Conservation (phyloP, 2,329 filamentous ascomycete species). For the Dryadomyces quercivorus region DNA sequence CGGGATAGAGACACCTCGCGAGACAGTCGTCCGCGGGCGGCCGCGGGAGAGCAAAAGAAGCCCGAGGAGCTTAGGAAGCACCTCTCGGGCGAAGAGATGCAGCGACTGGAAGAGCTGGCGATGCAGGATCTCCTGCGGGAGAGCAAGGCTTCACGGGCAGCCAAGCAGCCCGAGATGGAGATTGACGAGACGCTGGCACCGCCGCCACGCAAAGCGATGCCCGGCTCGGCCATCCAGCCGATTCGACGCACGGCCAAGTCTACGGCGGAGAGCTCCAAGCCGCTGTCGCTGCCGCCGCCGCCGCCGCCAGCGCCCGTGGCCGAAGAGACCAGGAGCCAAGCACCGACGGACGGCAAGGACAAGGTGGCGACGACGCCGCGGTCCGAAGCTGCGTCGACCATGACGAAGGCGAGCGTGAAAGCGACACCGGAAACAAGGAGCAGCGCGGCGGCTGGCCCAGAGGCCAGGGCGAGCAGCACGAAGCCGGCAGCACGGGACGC, state of each 20-base stretch:
- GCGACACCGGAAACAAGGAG: background rate
- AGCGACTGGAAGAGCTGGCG: slow-evolving; percentile 45
- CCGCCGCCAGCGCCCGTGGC: background rate
- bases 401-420: slow-evolving; percentile 7
- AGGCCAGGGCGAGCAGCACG: background rate
- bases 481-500: slow-evolving; percentile 12
- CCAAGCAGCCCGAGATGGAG: slow-evolving; percentile 41
- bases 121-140: slow-evolving; percentile 47
- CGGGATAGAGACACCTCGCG: slow-evolving; percentile 15
- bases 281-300: slow-evolving; percentile 17
- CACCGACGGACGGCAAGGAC: background rate
- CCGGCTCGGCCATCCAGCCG: slow-evolving; percentile 47
- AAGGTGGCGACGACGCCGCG: background rate
- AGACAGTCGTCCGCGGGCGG: slow-evolving; percentile 14
- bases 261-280: slow-evolving; percentile 24
- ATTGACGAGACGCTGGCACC: slow-evolving; percentile 43
- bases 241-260: slow-evolving; percentile 34
- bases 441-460: background rate
- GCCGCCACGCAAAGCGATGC: slow-evolving; percentile 38
- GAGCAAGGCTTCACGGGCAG: slow-evolving; percentile 33
- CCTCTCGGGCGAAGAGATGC: slow-evolving; percentile 45
- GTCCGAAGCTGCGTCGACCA: background rate
- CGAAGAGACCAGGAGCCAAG: background rate
- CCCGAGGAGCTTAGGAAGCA: slow-evolving; percentile 38
- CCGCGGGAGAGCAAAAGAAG: slow-evolving; percentile 17